phyloP scores from a whole-genome alignment of 768 basidiomycete species.

The Tricholoma sp. region DNA sequence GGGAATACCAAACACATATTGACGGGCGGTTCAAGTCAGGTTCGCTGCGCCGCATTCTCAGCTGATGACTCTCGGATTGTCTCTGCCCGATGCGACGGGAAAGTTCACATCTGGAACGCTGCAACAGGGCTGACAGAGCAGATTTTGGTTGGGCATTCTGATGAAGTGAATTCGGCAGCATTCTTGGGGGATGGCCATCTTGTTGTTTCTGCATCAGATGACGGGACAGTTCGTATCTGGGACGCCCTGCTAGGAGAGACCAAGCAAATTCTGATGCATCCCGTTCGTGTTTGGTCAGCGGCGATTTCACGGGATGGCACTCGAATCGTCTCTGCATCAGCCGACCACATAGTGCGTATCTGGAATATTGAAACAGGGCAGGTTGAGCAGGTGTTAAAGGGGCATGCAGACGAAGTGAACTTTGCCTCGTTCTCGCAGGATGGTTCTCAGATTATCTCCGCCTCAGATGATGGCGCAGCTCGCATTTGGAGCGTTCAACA shows the following conservation, averaged over 20 bases:
- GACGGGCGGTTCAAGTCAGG: neutral
- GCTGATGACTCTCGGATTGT: neutral
- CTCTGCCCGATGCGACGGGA: neutral
- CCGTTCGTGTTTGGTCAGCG: neutral
- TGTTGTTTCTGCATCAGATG: neutral
- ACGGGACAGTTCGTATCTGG: neutral
- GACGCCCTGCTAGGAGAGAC: neutral
- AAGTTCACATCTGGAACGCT: neutral
- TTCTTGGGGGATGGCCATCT: neutral
- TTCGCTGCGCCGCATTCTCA: neutral
- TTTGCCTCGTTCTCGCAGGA: neutral
- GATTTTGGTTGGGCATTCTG: neutral
- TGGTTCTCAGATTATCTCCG: neutral
- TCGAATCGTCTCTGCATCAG: neutral
- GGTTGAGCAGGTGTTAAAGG: neutral
- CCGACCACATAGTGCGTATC: neutral
- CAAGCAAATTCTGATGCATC: neutral
- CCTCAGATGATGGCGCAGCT: neutral
- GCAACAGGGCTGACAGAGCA: neutral
- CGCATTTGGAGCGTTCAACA: neutral
- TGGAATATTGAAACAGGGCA: neutral
- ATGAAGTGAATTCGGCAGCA: neutral
- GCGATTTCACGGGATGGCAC: neutral
- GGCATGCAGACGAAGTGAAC: neutral
- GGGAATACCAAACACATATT: neutral